phyloP scores from a whole-genome alignment of 257 asterid genomes.

The Solanum corneliomulleri region DNA sequence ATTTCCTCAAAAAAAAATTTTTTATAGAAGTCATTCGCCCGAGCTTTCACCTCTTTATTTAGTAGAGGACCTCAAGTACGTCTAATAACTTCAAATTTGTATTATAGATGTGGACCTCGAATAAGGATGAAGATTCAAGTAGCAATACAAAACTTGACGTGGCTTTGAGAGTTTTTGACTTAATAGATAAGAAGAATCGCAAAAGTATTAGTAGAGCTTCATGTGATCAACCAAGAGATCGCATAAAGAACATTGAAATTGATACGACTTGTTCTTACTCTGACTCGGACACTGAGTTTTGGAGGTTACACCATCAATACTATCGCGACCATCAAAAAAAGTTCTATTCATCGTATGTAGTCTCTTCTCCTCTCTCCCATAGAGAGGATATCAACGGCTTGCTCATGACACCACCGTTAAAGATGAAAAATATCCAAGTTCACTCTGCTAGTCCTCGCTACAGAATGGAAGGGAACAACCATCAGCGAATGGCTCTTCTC shows the following conservation, averaged over 20 bases:
- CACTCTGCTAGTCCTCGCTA: slow-evolving; percentile 27
- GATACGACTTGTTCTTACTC: slow-evolving; percentile 28
- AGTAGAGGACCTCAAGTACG: background rate
- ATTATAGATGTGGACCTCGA: slow-evolving; percentile 25
- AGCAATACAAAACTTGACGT: background rate
- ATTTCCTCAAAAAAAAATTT: background rate
- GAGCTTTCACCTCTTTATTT: background rate
- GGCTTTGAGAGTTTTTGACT: background rate
- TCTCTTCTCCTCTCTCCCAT: slow-evolving; percentile 17
- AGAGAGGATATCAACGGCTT: background rate
- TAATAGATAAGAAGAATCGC: background rate
- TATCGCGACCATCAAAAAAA: slow-evolving; percentile 1
- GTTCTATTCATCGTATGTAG: slow-evolving; percentile 2
- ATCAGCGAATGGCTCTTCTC: slow-evolving; percentile 20
- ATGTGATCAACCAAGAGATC: slow-evolving; percentile 19
- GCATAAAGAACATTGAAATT: slow-evolving; percentile 30
- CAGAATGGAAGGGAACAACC: slow-evolving; percentile 4
- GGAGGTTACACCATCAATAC: slow-evolving; percentile 5
- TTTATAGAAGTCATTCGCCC: background rate
- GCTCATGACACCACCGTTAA: slow-evolving; percentile 22
- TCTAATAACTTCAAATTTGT: background rate
- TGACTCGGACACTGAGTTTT: slow-evolving; percentile 1
- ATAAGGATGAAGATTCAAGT: slow-evolving; percentile 18
- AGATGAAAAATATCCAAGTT: slow-evolving; percentile 13
- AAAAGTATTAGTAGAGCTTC: slow-evolving; percentile 17